phyloP scores from a whole-genome alignment of 306 rosid species.

The Quercus glauca region DNA sequence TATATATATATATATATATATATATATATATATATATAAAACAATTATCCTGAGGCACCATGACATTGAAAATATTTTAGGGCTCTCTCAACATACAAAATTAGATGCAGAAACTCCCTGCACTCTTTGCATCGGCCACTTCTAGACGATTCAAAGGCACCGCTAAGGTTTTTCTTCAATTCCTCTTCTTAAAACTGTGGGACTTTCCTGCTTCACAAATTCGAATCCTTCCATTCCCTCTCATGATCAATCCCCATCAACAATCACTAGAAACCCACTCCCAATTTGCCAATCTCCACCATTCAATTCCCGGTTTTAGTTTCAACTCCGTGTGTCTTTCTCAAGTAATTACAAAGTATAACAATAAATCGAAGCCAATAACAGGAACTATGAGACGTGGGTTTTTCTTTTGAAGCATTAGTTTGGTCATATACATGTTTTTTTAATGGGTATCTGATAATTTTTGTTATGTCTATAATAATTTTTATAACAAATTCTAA shows the following conservation, averaged over 20 bases:
- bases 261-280: background rate
- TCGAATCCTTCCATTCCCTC: background rate
- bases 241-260: background rate
- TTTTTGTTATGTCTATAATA: background rate
- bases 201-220: background rate
- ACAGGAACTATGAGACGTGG: background rate
- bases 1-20: no score
- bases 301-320: background rate
- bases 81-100: no score
- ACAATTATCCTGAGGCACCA: no score
- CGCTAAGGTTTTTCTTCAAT: background rate
- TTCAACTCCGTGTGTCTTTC: background rate
- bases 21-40: no score
- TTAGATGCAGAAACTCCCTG: no score
- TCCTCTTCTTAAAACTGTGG: background rate
- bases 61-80: no score
- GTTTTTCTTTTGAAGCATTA: background rate
- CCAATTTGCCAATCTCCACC: background rate
- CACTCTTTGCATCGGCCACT: no score
- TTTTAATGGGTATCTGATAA: background rate
- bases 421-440: background rate
- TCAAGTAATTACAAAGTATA: background rate
- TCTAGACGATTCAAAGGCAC: background rate
- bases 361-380: background rate
- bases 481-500: no score